Evolutionary conservation across 2,329 filamentous ascomycete genomes (phyloP), one percentile per base, ranked within the genome.

Genomic region (Rutstroemia sp.): DNA sequence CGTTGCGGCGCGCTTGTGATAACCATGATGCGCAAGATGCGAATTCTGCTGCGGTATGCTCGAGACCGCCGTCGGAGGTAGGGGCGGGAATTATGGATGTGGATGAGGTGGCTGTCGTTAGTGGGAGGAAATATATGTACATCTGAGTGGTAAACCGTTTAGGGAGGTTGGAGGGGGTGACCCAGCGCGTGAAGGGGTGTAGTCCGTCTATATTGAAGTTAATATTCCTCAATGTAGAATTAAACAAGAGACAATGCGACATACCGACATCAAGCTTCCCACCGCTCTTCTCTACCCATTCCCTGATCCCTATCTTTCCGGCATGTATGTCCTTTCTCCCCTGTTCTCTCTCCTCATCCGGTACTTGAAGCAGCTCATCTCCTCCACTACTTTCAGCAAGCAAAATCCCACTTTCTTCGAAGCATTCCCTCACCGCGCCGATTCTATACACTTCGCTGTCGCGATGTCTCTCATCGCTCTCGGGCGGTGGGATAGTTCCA

Each of bases 131-230:
- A 72, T 96, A 96, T 10, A 97, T 71, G 72, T 97, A 99, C 92
- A 97, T 97, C 69, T 96, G 92, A 0, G 92, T 96, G 0, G 88
- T 90, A 73, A 95, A 99, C 47, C 94, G 81, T 65, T 86, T 90
- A 0, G 84, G 80, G 1, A 86, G 75, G 59, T 81, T 83, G 0
- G 76, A 72, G 0, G 92, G 92, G 2, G 94, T 97, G 56, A 97
- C 79, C 94, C 94, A 97, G 54, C 90, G 82, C 0, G 92, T 96
- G 68, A 95, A 96, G 0, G 92, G 90, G 7, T 89, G 75, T 3
- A 96, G 74, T 39, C 78, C 76, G 1, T 85, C 85, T 82, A 27
- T 46, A 59, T 37, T 8, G 39, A 46, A 38, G 37, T 37, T 5
- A 47, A 25, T 48, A 38, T 27, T 6, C 19, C 10, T 3, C 38